Conservation (phyloP, 192 early-diverging fungal genomes). For the Gigaspora rosea region DNA sequence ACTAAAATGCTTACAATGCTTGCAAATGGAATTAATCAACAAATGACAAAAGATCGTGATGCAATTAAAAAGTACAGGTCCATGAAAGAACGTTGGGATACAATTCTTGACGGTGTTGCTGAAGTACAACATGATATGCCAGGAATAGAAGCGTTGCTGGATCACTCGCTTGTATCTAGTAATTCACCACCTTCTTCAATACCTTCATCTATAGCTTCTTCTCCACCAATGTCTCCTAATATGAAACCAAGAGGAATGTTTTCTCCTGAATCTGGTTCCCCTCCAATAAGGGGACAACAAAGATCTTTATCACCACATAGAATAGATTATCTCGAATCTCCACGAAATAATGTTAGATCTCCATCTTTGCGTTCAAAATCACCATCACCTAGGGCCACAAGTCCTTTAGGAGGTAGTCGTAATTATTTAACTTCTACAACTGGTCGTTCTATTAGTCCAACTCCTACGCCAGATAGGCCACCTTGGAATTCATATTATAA, state of each 20-base stretch:
- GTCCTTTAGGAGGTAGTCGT: slow-evolving; percentile 10
- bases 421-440: background rate
- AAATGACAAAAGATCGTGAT: slow-evolving; percentile 46
- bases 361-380: slow-evolving; percentile 27
- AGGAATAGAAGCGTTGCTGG: slow-evolving; percentile 37
- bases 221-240: slow-evolving; percentile 29
- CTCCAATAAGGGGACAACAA: slow-evolving; percentile 3
- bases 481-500: slow-evolving; percentile 25
- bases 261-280: slow-evolving; percentile 21
- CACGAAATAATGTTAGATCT: slow-evolving; percentile 26
- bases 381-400: slow-evolving; percentile 25
- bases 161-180: slow-evolving; percentile 26
- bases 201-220: slow-evolving; percentile 33
- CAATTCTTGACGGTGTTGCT: slow-evolving; percentile 44
- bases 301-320: slow-evolving; percentile 27
- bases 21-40: slow-evolving; percentile 53
- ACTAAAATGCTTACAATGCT: slow-evolving; percentile 59
- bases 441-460: slow-evolving; percentile 10
- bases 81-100: slow-evolving; percentile 56
- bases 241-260: slow-evolving; percentile 20
- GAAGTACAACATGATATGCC: slow-evolving; percentile 43
- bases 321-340: background rate
- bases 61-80: slow-evolving; percentile 48
- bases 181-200: slow-evolving; percentile 31
- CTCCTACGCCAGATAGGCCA: background rate